phyloP scores from a whole-genome alignment of 345 rosid genomes.

The Laguncularia racemosa region DNA sequence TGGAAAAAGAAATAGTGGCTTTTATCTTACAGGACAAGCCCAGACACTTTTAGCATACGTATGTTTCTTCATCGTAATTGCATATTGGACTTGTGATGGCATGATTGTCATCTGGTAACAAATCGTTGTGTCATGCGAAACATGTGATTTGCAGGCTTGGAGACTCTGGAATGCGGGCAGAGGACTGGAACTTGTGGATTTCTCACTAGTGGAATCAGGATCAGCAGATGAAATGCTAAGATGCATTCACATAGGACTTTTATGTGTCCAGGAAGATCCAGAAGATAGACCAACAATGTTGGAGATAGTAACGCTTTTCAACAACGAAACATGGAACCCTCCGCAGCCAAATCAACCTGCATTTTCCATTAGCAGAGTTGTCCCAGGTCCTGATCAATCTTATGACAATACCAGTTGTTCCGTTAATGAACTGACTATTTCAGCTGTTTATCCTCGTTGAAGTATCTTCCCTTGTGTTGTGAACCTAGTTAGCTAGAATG shows the following conservation, averaged over 20 bases:
- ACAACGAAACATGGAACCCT: conserved; percentile 16
- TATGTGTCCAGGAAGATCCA: conserved; percentile 41
- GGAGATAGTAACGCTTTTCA: conserved; percentile 24
- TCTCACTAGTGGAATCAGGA: conserved; percentile 18
- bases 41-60: conserved; percentile 21
- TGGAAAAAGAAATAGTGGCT: conserved; percentile 22
- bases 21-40: conserved; percentile 14
- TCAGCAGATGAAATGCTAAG: conserved; percentile 20
- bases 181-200: conserved; percentile 31
- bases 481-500: too few relatives aligned
- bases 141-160: conserved; percentile 29
- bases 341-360: conserved; percentile 20
- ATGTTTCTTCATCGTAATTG: not conserved
- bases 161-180: conserved; percentile 32
- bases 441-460: conserved; percentile 11
- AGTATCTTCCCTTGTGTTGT: too few relatives aligned
- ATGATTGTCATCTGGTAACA: not conserved
- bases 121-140: not conserved
- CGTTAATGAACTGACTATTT: conserved; percentile 6
- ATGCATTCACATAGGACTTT: conserved; percentile 37
- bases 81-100: too few relatives aligned
- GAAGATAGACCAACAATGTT: conserved; percentile 44
- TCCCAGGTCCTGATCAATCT: not conserved
- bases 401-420: conserved; percentile 1
- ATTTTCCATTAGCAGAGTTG: conserved; percentile 9